Percentiles rank a stretch among this genome's conserved stretches.
Conservation (phyloP, 495 filamentous ascomycete species). For the Penicillium macrosclerotiorum region DNA sequence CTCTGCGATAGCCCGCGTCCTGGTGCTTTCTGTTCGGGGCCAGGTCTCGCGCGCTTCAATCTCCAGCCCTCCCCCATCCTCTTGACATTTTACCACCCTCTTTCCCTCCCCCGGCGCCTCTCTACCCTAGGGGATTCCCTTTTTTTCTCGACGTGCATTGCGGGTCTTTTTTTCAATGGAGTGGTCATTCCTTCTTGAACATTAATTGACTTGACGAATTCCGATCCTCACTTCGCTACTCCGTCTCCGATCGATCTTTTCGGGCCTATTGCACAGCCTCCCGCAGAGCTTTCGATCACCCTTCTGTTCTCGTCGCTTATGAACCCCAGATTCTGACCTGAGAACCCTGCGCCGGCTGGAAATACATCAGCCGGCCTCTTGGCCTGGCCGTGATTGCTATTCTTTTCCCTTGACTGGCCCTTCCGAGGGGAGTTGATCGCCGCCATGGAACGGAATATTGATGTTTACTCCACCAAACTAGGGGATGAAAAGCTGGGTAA, state of each 20-base stretch:
- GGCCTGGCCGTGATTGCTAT: conserved; percentile 40
- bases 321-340: conserved; percentile 22
- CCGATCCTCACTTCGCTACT: conserved; percentile 12
- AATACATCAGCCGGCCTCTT: conserved; percentile 36
- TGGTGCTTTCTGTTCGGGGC: conserved; percentile 35
- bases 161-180: conserved; percentile 49
- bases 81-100: conserved; percentile 44
- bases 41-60: conserved; percentile 37
- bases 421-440: conserved; percentile 23
- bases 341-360: conserved; percentile 31
- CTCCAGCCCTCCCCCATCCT: conserved; percentile 40
- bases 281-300: conserved; percentile 36
- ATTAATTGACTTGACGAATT: conserved; percentile 40
- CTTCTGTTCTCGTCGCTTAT: conserved; percentile 54
- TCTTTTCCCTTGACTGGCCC: conserved; percentile 23
- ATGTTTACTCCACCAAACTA: conserved; percentile 59
- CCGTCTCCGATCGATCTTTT: conserved; percentile 32
- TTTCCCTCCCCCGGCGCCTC: too few relatives aligned
- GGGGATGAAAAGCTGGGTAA: conserved; percentile 59
- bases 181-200: conserved; percentile 47
- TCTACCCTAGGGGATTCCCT: too few relatives aligned
- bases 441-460: conserved; percentile 54
- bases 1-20: conserved; percentile 38
- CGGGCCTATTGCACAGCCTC: conserved; percentile 57
- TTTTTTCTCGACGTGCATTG: conserved; percentile 63